These are phyloP conservation scores for Biancaea sappan DNA, from an alignment of 306 rosid species.

Conservation along the genomic window DNA sequence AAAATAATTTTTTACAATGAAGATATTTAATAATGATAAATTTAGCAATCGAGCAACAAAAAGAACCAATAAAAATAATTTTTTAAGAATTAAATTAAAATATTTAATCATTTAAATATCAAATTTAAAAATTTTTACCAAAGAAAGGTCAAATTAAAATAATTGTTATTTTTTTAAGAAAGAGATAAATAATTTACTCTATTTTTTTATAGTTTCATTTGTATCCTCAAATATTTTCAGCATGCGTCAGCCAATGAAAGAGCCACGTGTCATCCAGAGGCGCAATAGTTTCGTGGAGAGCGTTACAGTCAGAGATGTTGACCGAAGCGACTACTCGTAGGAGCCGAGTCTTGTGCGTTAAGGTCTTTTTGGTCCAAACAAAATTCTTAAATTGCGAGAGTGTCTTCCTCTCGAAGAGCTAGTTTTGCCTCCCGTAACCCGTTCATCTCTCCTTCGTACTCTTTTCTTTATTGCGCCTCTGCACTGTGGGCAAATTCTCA, in stretches of 20 bases:
- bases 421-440: background rate
- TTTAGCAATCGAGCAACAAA: no score
- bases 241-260: background rate
- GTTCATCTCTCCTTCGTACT: background rate
- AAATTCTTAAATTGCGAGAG: slow-evolving; percentile 11
- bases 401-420: slow-evolving; percentile 23
- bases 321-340: background rate
- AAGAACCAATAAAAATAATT: no score
- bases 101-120: no score
- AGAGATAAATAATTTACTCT: no score
- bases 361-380: slow-evolving; percentile 15
- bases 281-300: background rate
- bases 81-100: no score
- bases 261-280: slow-evolving; percentile 26
- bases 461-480: slow-evolving; percentile 3
- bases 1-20: no score
- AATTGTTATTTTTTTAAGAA: no score
- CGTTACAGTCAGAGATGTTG: background rate
- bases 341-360: background rate
- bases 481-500: slow-evolving; percentile 35
- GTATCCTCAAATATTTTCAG: background rate
- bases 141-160: no score
- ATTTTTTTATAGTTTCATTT: background rate
- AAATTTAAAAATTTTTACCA: no score
- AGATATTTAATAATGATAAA: no score